Conservation (phyloP, 23 red algal genomes). For the Gracilaria gracilis region DNA sequence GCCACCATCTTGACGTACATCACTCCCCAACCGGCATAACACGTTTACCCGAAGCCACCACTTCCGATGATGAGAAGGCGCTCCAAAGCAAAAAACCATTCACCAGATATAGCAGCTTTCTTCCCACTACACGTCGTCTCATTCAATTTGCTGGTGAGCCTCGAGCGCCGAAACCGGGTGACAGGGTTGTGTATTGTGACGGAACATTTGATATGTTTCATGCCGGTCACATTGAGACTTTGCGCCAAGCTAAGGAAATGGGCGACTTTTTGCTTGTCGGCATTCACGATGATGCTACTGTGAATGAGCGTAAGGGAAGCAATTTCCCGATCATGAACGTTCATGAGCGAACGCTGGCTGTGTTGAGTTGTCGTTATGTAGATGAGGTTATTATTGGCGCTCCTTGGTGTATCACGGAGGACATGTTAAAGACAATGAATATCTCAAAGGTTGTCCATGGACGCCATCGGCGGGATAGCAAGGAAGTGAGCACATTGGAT, state of each 20-base stretch:
- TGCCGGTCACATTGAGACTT: slow-evolving; percentile 86
- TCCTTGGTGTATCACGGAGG: slow-evolving; percentile 89
- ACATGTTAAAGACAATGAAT: slow-evolving; percentile 98
- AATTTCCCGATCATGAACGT: slow-evolving; percentile 99
- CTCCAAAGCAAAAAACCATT: neutral
- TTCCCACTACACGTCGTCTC: slow-evolving; percentile 95
- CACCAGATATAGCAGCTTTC: slow-evolving; percentile 56
- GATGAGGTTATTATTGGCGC: slow-evolving; percentile 99
- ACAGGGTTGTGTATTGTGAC: slow-evolving; percentile 94
- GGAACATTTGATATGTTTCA: slow-evolving; percentile 99
- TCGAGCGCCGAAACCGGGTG: slow-evolving; percentile 74
- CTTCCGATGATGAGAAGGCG: neutral
- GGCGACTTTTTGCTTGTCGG: slow-evolving; percentile 99
- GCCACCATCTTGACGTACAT: slow-evolving; percentile 56
- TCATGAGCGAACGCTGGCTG: slow-evolving; percentile 91
- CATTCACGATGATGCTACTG: slow-evolving; percentile 95
- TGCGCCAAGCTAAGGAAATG: slow-evolving; percentile 69
- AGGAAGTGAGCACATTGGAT: slow-evolving; percentile 33
- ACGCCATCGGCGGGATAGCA: slow-evolving; percentile 68
- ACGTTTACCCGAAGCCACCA: neutral
- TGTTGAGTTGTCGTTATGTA: slow-evolving; percentile 84
- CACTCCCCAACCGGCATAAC: neutral
- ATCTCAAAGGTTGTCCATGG: slow-evolving; percentile 93
- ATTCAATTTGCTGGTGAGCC: slow-evolving; percentile 86
- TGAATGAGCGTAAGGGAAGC: slow-evolving; percentile 85